phyloP scores from a whole-genome alignment of 192 early-diverging fungal species.

The Coemansia sp. region DNA sequence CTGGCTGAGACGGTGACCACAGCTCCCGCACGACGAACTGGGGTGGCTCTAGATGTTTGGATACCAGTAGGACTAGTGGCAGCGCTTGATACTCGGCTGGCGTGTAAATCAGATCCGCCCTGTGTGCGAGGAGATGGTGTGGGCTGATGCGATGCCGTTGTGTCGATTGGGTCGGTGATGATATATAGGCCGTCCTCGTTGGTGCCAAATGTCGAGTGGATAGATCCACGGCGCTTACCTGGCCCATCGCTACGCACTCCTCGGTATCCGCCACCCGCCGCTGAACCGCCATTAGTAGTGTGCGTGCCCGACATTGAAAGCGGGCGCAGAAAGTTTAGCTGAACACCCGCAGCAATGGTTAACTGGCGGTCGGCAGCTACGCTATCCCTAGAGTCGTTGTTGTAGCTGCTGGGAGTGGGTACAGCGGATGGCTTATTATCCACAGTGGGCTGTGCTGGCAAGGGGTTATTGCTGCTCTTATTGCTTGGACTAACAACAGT shows the following conservation, averaged over 20 bases:
- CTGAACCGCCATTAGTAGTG: background rate
- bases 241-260: conserved; percentile 32
- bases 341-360: conserved; percentile 36
- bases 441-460: background rate
- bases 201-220: conserved; percentile 30
- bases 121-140: conserved; percentile 15
- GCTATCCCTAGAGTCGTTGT: background rate
- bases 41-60: conserved; percentile 4
- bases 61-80: conserved; percentile 27
- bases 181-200: conserved; percentile 16
- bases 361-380: conserved; percentile 20
- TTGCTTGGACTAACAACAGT: background rate
- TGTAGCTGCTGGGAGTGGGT: conserved; percentile 13
- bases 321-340: conserved; percentile 24
- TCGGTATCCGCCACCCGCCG: conserved; percentile 27
- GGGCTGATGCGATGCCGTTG: conserved; percentile 2
- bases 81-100: conserved; percentile 15
- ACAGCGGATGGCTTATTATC: background rate
- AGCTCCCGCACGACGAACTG: conserved; percentile 24
- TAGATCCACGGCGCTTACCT: conserved; percentile 31
- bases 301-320: conserved; percentile 5
- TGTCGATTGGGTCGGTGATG: conserved; percentile 7
- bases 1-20: conserved; percentile 17
- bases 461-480: background rate
- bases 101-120: background rate